phyloP scores from a whole-genome alignment of 768 basidiomycete species.

The Suillus subluteus region DNA sequence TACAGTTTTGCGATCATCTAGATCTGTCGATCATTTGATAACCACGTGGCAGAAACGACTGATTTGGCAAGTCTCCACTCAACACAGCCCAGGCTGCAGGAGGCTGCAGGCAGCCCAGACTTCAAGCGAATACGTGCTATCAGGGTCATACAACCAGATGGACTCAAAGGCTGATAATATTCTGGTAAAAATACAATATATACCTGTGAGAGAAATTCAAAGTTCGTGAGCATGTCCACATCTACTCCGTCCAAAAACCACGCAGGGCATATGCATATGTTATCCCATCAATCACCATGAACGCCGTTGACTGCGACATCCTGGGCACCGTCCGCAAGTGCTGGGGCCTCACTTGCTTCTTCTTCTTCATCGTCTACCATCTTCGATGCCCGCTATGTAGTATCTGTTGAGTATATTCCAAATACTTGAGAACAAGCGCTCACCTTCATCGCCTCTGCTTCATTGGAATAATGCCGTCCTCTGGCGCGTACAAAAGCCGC shows the following conservation, averaged over 20 bases:
- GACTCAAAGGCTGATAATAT: slow-evolving; percentile 9
- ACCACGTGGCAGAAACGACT: neutral
- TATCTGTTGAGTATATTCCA: slow-evolving; percentile 8
- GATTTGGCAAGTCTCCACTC: neutral
- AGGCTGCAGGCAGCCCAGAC: neutral
- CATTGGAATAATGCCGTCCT: slow-evolving; percentile 87
- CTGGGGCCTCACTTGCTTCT: slow-evolving; percentile 22
- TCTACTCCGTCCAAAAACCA: neutral
- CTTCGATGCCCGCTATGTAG: slow-evolving; percentile 59
- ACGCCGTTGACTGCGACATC: slow-evolving; percentile 25
- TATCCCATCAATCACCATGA: slow-evolving; percentile 19
- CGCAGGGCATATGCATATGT: neutral
- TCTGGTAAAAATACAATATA: slow-evolving; percentile 11
- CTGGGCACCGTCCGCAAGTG: neutral
- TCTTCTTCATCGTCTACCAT: slow-evolving; percentile 57
- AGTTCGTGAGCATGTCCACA: slow-evolving; percentile 5
- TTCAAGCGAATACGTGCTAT: neutral
- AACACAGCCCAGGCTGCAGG: neutral
- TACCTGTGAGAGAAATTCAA: slow-evolving; percentile 1
- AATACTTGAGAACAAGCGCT: slow-evolving; percentile 10
- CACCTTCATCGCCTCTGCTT: slow-evolving; percentile 93
- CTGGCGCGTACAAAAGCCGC: slow-evolving; percentile 81
- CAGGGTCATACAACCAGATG: neutral
- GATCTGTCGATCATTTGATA: slow-evolving; percentile 5
- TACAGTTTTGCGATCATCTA: neutral